These are phyloP conservation scores for Entonaema liquescens DNA, from an alignment of 495 filamentous ascomycete genomes.

Conservation along the genomic window DNA sequence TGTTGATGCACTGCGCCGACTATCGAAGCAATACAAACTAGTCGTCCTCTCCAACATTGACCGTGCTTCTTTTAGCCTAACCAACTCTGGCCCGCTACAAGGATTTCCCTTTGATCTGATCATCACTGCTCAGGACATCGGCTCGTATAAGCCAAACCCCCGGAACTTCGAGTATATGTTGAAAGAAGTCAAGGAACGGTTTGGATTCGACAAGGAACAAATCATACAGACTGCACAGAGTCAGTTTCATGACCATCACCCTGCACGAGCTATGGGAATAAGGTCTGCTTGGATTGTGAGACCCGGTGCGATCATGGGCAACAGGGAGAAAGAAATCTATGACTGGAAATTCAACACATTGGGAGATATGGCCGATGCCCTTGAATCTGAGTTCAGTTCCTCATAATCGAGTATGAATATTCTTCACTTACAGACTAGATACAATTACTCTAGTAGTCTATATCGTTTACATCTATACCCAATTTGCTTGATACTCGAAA, in stretches of 20 bases:
- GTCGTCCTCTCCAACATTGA: constrained; percentile 72
- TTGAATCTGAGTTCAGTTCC: constrained; percentile 47
- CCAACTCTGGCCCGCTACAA: constrained; percentile 59
- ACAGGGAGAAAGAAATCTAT: constrained; percentile 40
- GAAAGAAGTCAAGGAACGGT: constrained; percentile 21
- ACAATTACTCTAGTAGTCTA: not conserved
- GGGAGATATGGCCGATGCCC: constrained; percentile 68
- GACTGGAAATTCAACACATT: constrained; percentile 60
- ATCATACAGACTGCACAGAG: constrained; percentile 70
- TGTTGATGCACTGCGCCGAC: constrained; percentile 57
- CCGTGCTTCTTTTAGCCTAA: constrained; percentile 62
- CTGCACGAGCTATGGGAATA: constrained; percentile 63
- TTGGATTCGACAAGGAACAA: constrained; percentile 20
- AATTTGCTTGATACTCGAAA: not conserved
- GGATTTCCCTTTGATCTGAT: constrained; percentile 65
- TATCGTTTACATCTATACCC: not conserved
- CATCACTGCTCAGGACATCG: constrained; percentile 72
- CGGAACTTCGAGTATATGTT: constrained; percentile 69
- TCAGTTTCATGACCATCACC: constrained; percentile 69
- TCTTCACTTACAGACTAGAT: not conserved
- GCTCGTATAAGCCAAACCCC: constrained; percentile 71
- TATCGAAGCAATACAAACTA: constrained; percentile 66
- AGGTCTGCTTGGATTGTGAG: constrained; percentile 69
- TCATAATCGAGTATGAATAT: not conserved
- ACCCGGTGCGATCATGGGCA: constrained; percentile 50